These are phyloP conservation scores for Secale cereale DNA, from an alignment of 176 grass and related monocot species.

Conservation along the genomic window DNA sequence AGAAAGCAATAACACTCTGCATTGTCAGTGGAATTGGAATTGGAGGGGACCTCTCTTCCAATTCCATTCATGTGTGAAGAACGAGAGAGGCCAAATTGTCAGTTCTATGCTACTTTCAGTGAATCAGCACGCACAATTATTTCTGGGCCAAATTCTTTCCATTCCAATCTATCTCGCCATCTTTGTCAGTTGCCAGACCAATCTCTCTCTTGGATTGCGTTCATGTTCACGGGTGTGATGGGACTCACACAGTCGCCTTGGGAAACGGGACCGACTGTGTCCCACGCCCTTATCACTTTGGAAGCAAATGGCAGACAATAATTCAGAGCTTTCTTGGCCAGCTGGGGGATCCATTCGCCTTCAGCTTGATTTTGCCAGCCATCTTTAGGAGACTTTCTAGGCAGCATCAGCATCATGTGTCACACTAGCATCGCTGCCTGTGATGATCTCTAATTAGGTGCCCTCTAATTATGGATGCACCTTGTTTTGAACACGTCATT, in stretches of 20 bases:
- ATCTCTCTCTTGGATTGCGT: background rate
- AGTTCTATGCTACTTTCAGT: no score
- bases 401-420: background rate
- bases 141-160: background rate
- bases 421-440: no score
- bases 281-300: constrained; percentile 17
- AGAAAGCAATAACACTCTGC: background rate
- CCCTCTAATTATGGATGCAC: no score
- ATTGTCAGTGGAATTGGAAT: background rate
- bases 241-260: background rate
- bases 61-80: no score
- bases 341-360: no score
- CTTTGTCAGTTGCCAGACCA: no score
- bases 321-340: constrained; percentile 28
- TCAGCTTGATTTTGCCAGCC: background rate
- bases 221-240: background rate
- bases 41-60: no score
- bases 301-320: constrained; percentile 20
- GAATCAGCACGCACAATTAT: no score
- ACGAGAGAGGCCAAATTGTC: no score
- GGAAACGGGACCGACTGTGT: background rate
- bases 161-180: background rate
- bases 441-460: no score
- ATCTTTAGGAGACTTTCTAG: constrained; percentile 16
- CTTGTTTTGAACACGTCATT: no score